These are phyloP conservation scores for Acacia confusa DNA, from an alignment of 306 rosid species.

Conservation along the genomic window DNA sequence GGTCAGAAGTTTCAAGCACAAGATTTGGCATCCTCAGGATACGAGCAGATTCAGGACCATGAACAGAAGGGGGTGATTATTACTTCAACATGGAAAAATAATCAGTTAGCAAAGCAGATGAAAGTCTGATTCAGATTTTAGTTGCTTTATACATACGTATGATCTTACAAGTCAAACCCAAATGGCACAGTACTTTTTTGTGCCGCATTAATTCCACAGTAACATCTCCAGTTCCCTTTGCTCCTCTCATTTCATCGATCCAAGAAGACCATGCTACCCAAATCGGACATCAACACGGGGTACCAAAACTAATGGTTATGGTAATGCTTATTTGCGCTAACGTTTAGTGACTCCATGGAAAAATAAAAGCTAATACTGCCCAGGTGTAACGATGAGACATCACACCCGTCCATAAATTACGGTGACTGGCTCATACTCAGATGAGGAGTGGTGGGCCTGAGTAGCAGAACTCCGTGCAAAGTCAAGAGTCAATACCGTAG, in stretches of 20 bases:
- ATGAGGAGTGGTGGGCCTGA: background rate
- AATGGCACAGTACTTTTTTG: background rate
- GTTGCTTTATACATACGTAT: background rate
- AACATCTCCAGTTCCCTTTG: background rate
- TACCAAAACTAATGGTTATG: background rate
- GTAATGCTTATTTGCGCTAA: background rate
- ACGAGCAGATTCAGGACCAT: slow-evolving; percentile 13
- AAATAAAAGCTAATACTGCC: background rate
- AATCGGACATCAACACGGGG: background rate
- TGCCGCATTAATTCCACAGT: background rate
- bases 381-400: no score
- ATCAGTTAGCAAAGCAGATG: background rate
- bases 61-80: background rate
- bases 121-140: background rate
- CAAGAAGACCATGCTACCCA: background rate
- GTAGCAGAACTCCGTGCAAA: background rate
- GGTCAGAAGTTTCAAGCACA: background rate
- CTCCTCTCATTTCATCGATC: background rate
- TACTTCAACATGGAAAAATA: background rate
- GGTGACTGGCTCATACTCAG: background rate
- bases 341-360: background rate
- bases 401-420: background rate
- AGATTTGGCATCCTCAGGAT: background rate
- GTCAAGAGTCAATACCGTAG: background rate
- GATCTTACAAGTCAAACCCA: background rate